Evolutionary conservation across 768 basidiomycete genomes (phyloP).

Genomic region (Rhodotorula diobovata): DNA sequence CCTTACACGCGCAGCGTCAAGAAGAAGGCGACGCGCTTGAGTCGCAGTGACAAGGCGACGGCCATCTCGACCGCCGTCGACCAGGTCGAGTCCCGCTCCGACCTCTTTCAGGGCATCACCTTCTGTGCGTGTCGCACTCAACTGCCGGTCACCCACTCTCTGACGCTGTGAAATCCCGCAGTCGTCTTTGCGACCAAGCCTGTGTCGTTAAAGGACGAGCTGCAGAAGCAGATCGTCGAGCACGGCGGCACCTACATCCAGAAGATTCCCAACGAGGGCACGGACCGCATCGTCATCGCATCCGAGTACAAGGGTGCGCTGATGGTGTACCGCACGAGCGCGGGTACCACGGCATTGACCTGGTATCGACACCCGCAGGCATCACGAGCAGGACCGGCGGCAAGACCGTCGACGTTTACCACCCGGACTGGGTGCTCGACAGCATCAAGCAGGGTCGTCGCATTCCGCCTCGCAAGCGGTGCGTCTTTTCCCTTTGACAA

Average conservation of each 20-base stretch:
- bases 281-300: constrained; percentile 12
- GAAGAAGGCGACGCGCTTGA: constrained; percentile 17
- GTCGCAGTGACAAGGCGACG: constrained; percentile 55
- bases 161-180: neutral
- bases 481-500: neutral
- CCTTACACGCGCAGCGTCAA: constrained; percentile 19
- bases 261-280: neutral
- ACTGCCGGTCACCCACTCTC: neutral
- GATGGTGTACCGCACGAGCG: too few species aligned
- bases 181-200: constrained; percentile 16
- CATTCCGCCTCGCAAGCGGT: constrained; percentile 33
- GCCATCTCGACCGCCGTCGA: constrained; percentile 60
- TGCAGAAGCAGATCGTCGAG: constrained; percentile 56
- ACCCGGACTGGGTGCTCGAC: constrained; percentile 24
- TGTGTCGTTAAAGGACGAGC: constrained; percentile 62
- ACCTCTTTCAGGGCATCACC: constrained; percentile 67
- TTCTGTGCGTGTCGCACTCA: constrained; percentile 61
- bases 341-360: neutral
- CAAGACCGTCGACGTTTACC: constrained; percentile 19
- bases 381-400: constrained; percentile 7
- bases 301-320: neutral
- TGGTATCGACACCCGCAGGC: neutral
- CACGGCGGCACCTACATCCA: constrained; percentile 47
- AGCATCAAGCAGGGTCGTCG: constrained; percentile 13
- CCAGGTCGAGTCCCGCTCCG: constrained; percentile 58